These are phyloP conservation scores for Vitis hybrid DNA, from an alignment of 177 flowering plant species.

Conservation along the genomic window DNA sequence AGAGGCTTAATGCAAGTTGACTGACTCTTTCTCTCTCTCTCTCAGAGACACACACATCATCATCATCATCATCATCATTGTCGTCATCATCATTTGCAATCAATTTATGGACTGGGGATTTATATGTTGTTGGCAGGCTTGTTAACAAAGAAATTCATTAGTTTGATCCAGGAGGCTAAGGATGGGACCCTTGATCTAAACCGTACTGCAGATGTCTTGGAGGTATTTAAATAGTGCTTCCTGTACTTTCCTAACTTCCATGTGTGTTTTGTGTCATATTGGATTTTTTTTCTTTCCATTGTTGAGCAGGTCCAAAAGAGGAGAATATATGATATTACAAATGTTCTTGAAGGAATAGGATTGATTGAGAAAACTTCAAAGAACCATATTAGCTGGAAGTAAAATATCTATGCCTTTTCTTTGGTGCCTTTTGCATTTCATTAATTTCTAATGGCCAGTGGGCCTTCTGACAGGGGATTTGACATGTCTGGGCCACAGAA, in stretches of 20 bases:
- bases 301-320: conserved; percentile 72
- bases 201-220: conserved; percentile 51
- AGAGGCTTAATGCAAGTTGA: neutral
- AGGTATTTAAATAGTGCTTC: conserved; percentile 31
- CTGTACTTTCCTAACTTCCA: neutral
- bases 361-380: conserved; percentile 77
- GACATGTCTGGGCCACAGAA: conserved; percentile 37
- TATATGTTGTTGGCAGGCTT: conserved; percentile 46
- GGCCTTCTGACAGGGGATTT: conserved; percentile 44
- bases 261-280: neutral
- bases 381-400: conserved; percentile 81
- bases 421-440: conserved; percentile 5
- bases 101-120: conserved; percentile 4
- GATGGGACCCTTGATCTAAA: conserved; percentile 79
- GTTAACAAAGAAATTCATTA: conserved; percentile 73
- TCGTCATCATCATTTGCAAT: neutral
- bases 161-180: conserved; percentile 56
- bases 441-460: conserved; percentile 1
- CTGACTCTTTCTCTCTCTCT: neutral
- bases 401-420: conserved; percentile 14
- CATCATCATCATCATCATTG: neutral
- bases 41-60: neutral
- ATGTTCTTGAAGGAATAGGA: conserved; percentile 89
- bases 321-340: conserved; percentile 87
- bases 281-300: neutral